Evolutionary conservation across 2,329 filamentous ascomycete species (phyloP), one percentile per base, ranked within the genome.

Genomic region (Neodidymelliopsis sp.): DNA sequence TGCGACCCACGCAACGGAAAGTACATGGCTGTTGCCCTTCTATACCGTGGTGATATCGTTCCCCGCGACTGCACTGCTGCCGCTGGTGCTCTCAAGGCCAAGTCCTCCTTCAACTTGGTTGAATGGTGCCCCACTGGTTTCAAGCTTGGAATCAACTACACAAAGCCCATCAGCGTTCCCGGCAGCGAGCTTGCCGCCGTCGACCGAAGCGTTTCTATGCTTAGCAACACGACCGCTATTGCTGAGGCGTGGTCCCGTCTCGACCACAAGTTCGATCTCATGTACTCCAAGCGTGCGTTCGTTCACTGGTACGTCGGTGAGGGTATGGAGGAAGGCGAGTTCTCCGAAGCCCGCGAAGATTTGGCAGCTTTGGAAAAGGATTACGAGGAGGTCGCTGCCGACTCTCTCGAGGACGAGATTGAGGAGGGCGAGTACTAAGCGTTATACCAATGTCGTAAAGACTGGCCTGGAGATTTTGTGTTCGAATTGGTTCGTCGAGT

Each of bases 181-280:
- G 95, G 96, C 78, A 93, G 93, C 71, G 94, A 97, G 75, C 86
- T 97, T 57, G 93, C 94, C 78, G 92, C 96, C 81, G 93, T 97
- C 77, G 90, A 94, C 85, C 93, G 94, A 72, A 93, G 93, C 78
- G 93, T 97, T 63, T 84, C 84, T 55, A 89, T 89, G 86, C 79
- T 89, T 65, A 88, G 84, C 79, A 89, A 89, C 81, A 89, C 86
- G 49, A 89, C 86, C 19, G 86, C 86, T 68, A 89, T 89, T 60
- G 84, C 86, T 52, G 86, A 89, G 75, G 86, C 86, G 42, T 89
- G 86, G 86, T 86, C 84, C 53, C 83, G 85, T 57, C 81, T 89
- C 37, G 85, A 88, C 75, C 79, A 87, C 81, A 89, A 89, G 78
- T 89, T 89, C 74, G 86, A 89, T 65, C 85, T 89, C 65, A 89